A percentile compares a stretch with the other conserved stretches of the same genome.
phyloP scores from a whole-genome alignment of 495 filamentous ascomycete species.

The Penicillium salamii region DNA sequence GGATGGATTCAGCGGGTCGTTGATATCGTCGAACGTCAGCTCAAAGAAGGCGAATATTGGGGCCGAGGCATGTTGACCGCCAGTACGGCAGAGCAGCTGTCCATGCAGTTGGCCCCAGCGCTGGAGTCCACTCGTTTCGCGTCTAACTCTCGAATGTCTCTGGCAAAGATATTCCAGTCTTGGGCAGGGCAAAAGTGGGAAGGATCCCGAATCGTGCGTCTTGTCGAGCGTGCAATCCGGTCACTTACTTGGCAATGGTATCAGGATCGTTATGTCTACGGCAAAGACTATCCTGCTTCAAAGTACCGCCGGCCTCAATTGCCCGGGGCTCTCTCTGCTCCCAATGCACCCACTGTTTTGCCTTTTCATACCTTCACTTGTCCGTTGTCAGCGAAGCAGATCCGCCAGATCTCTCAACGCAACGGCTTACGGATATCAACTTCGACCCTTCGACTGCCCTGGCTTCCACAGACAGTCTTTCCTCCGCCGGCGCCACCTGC shows the following conservation, averaged over 20 bases:
- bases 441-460: conserved; percentile 78
- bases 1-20: conserved; percentile 97
- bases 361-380: conserved; percentile 99
- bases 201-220: conserved; percentile 78
- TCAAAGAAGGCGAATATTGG: conserved; percentile 85
- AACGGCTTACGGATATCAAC: conserved; percentile 93
- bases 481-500: conserved; percentile 77
- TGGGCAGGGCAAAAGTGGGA: conserved; percentile 85
- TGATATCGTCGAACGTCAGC: conserved; percentile 87
- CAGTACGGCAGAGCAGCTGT: conserved; percentile 47
- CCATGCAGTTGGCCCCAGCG: conserved; percentile 43
- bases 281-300: conserved; percentile 51
- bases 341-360: conserved; percentile 88
- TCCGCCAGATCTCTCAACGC: conserved; percentile 91
- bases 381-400: conserved; percentile 87
- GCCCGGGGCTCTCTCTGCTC: conserved; percentile 71
- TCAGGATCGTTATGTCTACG: conserved; percentile 70
- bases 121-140: conserved; percentile 29
- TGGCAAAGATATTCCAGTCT: conserved; percentile 50
- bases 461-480: conserved; percentile 81
- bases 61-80: conserved; percentile 70
- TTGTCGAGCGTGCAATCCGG: conserved; percentile 81
- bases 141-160: conserved; percentile 24
- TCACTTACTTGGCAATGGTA: conserved; percentile 84
- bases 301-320: conserved; percentile 74